Evolutionary conservation across 441 rosid genomes (phyloP).

Genomic region (Adansonia madagascariensis): DNA sequence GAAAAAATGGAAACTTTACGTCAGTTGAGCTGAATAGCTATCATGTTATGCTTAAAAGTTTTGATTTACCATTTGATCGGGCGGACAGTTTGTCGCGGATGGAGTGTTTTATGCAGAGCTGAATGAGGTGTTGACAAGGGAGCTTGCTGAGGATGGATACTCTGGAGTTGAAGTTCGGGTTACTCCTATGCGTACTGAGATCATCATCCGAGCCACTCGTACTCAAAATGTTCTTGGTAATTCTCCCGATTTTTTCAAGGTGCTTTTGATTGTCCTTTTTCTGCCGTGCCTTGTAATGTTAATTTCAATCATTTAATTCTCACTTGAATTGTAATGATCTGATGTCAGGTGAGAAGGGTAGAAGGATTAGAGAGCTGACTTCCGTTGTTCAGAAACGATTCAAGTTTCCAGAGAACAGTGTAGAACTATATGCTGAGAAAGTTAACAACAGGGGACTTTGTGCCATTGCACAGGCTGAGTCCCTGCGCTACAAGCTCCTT

Average conservation of each 20-base stretch:
- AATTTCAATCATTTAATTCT: not conserved
- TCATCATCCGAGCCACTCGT: slow-evolving; percentile 77
- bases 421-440: slow-evolving; percentile 78
- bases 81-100: slow-evolving; percentile 63
- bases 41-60: not conserved
- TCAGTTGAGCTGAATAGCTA: not conserved
- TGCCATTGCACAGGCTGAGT: slow-evolving; percentile 79
- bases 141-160: slow-evolving; percentile 83
- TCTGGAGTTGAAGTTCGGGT: slow-evolving; percentile 79
- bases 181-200: slow-evolving; percentile 79
- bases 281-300: not conserved
- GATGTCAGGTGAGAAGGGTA: slow-evolving; percentile 65
- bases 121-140: slow-evolving; percentile 68
- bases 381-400: slow-evolving; percentile 73
- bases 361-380: slow-evolving; percentile 76
- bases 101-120: slow-evolving; percentile 77
- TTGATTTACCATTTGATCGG: not conserved
- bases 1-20: not conserved
- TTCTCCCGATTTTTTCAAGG: not conserved
- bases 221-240: slow-evolving; percentile 77
- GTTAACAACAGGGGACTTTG: slow-evolving; percentile 72
- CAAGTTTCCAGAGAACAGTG: slow-evolving; percentile 66
- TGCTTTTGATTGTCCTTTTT: not conserved
- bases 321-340: not conserved
- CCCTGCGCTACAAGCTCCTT: slow-evolving; percentile 76